Conservation (phyloP, 805 yeast species). For the Candida nitratophila region DNA sequence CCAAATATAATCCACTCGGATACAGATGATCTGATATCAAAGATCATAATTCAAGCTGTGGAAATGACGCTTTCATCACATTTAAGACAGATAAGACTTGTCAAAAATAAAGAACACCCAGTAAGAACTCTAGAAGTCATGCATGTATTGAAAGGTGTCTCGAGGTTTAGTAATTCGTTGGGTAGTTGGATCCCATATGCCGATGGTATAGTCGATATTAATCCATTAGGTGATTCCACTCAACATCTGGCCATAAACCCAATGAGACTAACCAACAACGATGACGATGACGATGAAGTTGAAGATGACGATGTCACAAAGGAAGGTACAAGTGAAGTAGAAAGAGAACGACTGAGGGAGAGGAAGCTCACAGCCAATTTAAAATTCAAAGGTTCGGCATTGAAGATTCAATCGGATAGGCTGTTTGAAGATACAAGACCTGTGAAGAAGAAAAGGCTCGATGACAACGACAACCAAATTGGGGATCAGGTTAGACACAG, state of each 20-base stretch:
- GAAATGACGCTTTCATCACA: constrained; percentile 45
- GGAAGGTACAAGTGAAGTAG: constrained; percentile 4
- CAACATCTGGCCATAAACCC: constrained; percentile 33
- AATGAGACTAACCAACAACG: constrained; percentile 5
- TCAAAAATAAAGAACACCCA: constrained; percentile 28
- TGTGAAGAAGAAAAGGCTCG: constrained; percentile 15
- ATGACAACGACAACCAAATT: background rate
- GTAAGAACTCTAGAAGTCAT: constrained; percentile 46
- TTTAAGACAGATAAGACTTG: constrained; percentile 34
- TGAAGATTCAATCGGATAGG: constrained; percentile 27
- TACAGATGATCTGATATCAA: constrained; percentile 37
- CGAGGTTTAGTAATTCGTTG: constrained; percentile 52
- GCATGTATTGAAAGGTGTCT: constrained; percentile 52
- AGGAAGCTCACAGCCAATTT: constrained; percentile 41
- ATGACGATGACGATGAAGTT: constrained; percentile 8
- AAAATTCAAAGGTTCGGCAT: constrained; percentile 52
- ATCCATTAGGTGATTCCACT: constrained; percentile 46
- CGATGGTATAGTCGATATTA: constrained; percentile 53
- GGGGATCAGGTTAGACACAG: constrained; percentile 7
- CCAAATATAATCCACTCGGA: constrained; percentile 56
- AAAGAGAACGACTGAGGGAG: constrained; percentile 15
- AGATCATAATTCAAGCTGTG: constrained; percentile 53
- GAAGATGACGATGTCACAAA: constrained; percentile 6
- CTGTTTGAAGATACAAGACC: constrained; percentile 32
- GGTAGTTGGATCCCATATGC: constrained; percentile 78